Evolutionary conservation across 2,329 filamentous ascomycete species (phyloP).

Genomic region (Diaporthe sp.): DNA sequence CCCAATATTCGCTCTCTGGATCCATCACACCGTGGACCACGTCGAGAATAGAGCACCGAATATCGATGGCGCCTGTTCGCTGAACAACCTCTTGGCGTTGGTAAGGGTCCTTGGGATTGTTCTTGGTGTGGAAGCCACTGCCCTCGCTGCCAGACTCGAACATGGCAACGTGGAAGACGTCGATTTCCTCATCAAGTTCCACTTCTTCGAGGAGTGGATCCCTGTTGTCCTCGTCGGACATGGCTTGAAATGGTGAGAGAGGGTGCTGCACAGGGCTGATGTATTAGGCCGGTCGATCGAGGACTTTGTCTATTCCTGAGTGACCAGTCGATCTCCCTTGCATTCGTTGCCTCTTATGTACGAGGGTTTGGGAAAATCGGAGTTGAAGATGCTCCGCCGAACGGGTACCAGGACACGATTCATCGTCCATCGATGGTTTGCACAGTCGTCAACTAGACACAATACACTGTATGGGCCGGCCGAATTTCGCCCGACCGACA

Average conservation of each 20-base stretch:
- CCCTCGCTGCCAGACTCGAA: neutral
- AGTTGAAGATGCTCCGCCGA: too few relatives aligned
- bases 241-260: neutral
- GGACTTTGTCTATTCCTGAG: neutral
- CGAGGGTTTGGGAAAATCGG: too few relatives aligned
- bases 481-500: too few relatives aligned
- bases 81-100: slow-evolving; percentile 29
- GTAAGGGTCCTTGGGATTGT: slow-evolving; percentile 9
- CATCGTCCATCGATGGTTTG: too few relatives aligned
- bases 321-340: too few relatives aligned
- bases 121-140: slow-evolving; percentile 11
- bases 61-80: slow-evolving; percentile 46
- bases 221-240: neutral
- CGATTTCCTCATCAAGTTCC: neutral
- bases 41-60: slow-evolving; percentile 46
- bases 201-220: neutral
- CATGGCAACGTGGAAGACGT: neutral
- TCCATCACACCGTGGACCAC: slow-evolving; percentile 46
- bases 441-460: neutral
- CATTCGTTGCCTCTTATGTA: too few relatives aligned
- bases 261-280: too few relatives aligned
- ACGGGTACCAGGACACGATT: too few relatives aligned
- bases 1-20: slow-evolving; percentile 42
- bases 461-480: neutral
- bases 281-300: neutral